phyloP scores from a whole-genome alignment of 2,329 filamentous ascomycete genomes.

The Claviceps africana region DNA sequence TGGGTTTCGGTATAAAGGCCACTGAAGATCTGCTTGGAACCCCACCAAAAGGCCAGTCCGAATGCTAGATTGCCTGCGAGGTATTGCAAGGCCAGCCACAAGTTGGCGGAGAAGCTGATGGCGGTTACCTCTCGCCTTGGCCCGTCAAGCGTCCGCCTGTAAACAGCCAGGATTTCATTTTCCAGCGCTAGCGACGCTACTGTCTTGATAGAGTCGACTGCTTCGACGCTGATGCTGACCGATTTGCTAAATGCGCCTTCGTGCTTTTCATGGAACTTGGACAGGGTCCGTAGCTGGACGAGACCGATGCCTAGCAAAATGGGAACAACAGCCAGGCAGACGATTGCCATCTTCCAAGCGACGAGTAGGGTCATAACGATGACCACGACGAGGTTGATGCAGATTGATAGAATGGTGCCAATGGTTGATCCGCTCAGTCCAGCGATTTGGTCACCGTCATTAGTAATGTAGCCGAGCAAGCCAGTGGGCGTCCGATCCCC shows the following conservation, averaged over 20 bases:
- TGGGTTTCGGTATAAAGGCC: slow-evolving; percentile 50
- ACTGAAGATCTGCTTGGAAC: slow-evolving; percentile 52
- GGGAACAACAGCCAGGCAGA: slow-evolving; percentile 55
- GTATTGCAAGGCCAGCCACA: slow-evolving; percentile 47
- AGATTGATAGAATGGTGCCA: slow-evolving; percentile 53
- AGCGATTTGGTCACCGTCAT: slow-evolving; percentile 51
- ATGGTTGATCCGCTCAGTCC: slow-evolving; percentile 58
- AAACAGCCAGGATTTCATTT: slow-evolving; percentile 35
- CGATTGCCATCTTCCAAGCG: slow-evolving; percentile 63
- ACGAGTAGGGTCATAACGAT: slow-evolving; percentile 57
- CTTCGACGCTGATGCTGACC: slow-evolving; percentile 51
- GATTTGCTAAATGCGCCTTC: slow-evolving; percentile 50
- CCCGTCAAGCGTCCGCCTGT: slow-evolving; percentile 33
- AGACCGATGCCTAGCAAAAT: slow-evolving; percentile 54
- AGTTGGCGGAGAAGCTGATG: slow-evolving; percentile 33
- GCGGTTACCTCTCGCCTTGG: slow-evolving; percentile 40
- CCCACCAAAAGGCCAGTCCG: slow-evolving; percentile 71
- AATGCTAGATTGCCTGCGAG: slow-evolving; percentile 54
- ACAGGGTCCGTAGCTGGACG: slow-evolving; percentile 51
- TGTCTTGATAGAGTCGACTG: slow-evolving; percentile 51
- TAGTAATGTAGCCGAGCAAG: slow-evolving; percentile 54
- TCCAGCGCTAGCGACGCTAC: slow-evolving; percentile 42
- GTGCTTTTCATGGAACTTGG: slow-evolving; percentile 47
- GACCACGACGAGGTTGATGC: slow-evolving; percentile 53
- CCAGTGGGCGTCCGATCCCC: slow-evolving; percentile 44